phyloP scores from a whole-genome alignment of 2,329 filamentous ascomycete species.

The Trichoderma sp. region DNA sequence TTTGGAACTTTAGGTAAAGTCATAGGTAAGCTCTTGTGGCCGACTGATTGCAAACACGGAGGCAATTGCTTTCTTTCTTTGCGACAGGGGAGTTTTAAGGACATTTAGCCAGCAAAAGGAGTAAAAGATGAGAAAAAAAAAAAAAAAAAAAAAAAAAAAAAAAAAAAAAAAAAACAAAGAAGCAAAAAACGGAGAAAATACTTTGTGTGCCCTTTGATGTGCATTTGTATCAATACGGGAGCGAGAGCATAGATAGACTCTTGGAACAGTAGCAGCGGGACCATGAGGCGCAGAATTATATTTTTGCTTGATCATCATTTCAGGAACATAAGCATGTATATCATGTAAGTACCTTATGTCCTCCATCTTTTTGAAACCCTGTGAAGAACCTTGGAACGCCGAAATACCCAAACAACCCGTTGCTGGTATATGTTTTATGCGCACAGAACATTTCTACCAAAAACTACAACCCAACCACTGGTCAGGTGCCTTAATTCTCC shows the following conservation, averaged over 20 bases:
- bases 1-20: constrained; percentile 44
- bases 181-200: background rate
- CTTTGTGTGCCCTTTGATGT: background rate
- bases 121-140: background rate
- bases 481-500: constrained; percentile 14
- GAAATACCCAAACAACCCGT: constrained; percentile 32
- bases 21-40: constrained; percentile 50
- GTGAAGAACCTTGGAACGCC: constrained; percentile 34
- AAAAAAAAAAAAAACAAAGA: background rate
- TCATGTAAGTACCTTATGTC: constrained; percentile 17
- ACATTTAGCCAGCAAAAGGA: constrained; percentile 19
- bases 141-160: background rate
- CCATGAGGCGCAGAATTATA: background rate
- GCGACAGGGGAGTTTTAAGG: constrained; percentile 16
- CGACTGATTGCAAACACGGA: constrained; percentile 31
- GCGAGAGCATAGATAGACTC: background rate
- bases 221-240: background rate
- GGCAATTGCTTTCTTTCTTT: constrained; percentile 8
- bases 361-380: constrained; percentile 29
- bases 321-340: constrained; percentile 28
- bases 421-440: constrained; percentile 37
- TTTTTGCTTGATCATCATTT: constrained; percentile 25
- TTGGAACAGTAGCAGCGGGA: background rate
- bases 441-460: constrained; percentile 26
- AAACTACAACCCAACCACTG: constrained; percentile 8